Conservation (phyloP, 2,329 filamentous ascomycete species). For the Byssochlamys sp. region DNA sequence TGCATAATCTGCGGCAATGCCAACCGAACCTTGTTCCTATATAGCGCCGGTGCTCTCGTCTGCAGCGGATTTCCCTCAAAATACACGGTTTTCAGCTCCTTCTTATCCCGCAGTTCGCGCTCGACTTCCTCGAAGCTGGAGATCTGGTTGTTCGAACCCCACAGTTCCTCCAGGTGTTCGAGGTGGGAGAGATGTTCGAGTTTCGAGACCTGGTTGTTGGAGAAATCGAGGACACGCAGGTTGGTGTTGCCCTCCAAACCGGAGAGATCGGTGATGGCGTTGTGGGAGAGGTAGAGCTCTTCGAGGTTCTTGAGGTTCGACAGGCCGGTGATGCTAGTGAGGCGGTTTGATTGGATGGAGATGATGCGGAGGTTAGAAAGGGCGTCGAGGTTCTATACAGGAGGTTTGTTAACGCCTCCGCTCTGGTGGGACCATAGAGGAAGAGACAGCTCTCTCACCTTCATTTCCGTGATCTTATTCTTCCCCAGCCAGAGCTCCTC, state of each 20-base stretch:
- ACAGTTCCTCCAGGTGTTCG: slow-evolving; percentile 71
- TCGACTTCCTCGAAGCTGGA: slow-evolving; percentile 72
- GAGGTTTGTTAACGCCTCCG: background rate
- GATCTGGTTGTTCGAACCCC: slow-evolving; percentile 84
- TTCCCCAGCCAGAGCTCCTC: slow-evolving; percentile 90
- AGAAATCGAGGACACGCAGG: slow-evolving; percentile 75
- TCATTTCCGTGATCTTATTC: slow-evolving; percentile 85
- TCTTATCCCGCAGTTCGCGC: slow-evolving; percentile 65
- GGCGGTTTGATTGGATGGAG: slow-evolving; percentile 89
- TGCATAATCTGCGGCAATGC: slow-evolving; percentile 79
- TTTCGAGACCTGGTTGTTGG: slow-evolving; percentile 71
- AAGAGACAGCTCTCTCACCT: slow-evolving; percentile 31
- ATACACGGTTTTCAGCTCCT: slow-evolving; percentile 77
- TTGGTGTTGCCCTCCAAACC: slow-evolving; percentile 60
- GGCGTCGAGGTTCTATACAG: slow-evolving; percentile 52
- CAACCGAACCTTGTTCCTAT: slow-evolving; percentile 85
- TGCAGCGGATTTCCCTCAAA: slow-evolving; percentile 93
- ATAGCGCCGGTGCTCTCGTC: slow-evolving; percentile 65
- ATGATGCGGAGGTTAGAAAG: slow-evolving; percentile 75
- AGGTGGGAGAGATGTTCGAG: slow-evolving; percentile 63
- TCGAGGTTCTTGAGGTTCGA: slow-evolving; percentile 66
- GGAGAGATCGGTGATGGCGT: slow-evolving; percentile 67
- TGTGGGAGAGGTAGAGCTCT: slow-evolving; percentile 93
- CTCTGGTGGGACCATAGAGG: background rate
- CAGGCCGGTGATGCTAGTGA: slow-evolving; percentile 67